Base-by-base conservation (phyloP, 2,329 filamentous ascomycete species). In the Penicillium hesseltinei region DNA sequence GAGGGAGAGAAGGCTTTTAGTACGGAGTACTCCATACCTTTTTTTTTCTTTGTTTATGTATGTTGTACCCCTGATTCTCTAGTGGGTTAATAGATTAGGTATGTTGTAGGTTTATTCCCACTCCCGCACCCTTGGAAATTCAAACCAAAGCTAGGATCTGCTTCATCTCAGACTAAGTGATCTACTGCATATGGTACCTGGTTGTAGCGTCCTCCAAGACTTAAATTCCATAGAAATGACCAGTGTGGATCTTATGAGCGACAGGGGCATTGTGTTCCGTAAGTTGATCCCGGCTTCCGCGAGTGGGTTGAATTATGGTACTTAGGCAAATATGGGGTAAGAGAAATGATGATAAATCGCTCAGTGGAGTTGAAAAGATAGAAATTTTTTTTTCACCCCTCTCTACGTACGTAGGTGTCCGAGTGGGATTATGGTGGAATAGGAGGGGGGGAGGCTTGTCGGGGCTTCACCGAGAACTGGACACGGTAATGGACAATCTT, bases 401-500 rank as follows among this genome's bases (percentile, higher is more conserved):
- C 36, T 19, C 15, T 35, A 35, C 13, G 27, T 33, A 25, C 5
- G 36, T 29, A n/a, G 11, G n/a, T 31, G 27, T 6, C 43, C 10
- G 10, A 27, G 19, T 46, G 44, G 44, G 19, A 46, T 27, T 15
- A 21, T 29, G 17, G n/a, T 21, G 29, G 25, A 19, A 25, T 13
- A 23, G 23, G 23, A 23, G 23, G 29, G 27, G 15, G 21, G 10
- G 11, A 27, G 3, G 17, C 23, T 23, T 54, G 15, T 43, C 40
- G 33, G 53, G 43, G 36, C 55, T 54, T 66, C 64, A 65, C 64
- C 64, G 64, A 57, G 53, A 62, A 56, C 59, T 64, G 27, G 56
- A 65, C 56, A 52, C 35, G 59, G 51, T 39, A 38, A 23, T 17
- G 23, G 21, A 21, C 21, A 13, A 13, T 25, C 8, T 51, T 25